phyloP scores from a whole-genome alignment of 2,329 filamentous ascomycete genomes.

The Penicillium capsulatum region DNA sequence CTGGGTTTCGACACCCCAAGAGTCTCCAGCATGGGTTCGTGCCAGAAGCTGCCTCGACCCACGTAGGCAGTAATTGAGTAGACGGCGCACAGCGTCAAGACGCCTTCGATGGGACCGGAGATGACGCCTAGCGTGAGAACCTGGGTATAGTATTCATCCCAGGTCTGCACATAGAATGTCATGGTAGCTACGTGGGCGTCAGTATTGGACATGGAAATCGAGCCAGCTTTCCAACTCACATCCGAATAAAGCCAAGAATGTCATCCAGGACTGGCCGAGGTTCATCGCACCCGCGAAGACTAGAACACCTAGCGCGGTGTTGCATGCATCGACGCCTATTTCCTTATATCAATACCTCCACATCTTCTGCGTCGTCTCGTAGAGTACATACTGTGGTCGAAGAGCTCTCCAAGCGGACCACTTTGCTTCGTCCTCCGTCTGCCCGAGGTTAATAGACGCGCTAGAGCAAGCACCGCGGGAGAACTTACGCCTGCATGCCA shows the following conservation, averaged over 20 bases:
- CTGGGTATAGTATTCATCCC: slow-evolving; percentile 99
- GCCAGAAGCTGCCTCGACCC: slow-evolving; percentile 91
- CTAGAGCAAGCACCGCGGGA: background rate
- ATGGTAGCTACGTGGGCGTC: slow-evolving; percentile 58
- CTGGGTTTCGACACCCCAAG: slow-evolving; percentile 62
- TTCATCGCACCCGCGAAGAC: slow-evolving; percentile 92
- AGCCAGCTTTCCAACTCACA: slow-evolving; percentile 51
- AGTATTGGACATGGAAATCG: slow-evolving; percentile 1
- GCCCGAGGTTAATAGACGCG: slow-evolving; percentile 7
- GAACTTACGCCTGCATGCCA: slow-evolving; percentile 78
- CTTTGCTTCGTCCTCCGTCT: slow-evolving; percentile 86
- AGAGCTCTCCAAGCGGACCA: slow-evolving; percentile 89
- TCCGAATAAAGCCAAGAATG: slow-evolving; percentile 76
- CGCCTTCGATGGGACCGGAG: slow-evolving; percentile 91
- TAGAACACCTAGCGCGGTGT: slow-evolving; percentile 88
- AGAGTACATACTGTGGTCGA: slow-evolving; percentile 72
- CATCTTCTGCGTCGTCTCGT: background rate
- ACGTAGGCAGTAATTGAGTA: slow-evolving; percentile 79
- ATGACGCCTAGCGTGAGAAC: slow-evolving; percentile 87
- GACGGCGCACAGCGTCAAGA: slow-evolving; percentile 75
- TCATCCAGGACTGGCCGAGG: slow-evolving; percentile 87
- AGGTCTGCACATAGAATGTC: slow-evolving; percentile 98
- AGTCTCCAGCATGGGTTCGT: slow-evolving; percentile 70
- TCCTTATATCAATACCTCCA: background rate
- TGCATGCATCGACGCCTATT: slow-evolving; percentile 79